These are phyloP conservation scores for Fusarium bactridioides DNA, from an alignment of 2,329 filamentous ascomycete species.

Conservation along the genomic window DNA sequence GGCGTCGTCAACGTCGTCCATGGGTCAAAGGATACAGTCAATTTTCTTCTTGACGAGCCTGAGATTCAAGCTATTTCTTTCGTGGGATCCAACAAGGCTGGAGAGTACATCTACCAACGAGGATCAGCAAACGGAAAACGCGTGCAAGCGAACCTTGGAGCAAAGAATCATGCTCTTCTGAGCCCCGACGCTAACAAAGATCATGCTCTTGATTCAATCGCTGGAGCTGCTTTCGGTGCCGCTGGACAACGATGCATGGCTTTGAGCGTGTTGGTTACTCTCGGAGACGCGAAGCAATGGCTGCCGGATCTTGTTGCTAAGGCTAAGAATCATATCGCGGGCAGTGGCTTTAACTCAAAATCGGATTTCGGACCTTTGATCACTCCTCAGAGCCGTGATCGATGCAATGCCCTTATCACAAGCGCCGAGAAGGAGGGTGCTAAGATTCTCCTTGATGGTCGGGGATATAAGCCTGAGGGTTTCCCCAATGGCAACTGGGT, in stretches of 20 bases:
- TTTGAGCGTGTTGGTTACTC: conserved; percentile 76
- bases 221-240: conserved; percentile 82
- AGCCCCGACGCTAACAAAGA: conserved; percentile 85
- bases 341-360: conserved; percentile 78
- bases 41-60: conserved; percentile 81
- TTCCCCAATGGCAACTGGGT: conserved; percentile 75
- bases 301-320: conserved; percentile 75
- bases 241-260: conserved; percentile 86
- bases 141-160: conserved; percentile 81
- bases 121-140: conserved; percentile 82
- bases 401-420: conserved; percentile 75
- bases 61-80: conserved; percentile 83
- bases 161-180: conserved; percentile 83
- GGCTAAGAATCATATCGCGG: conserved; percentile 72
- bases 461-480: conserved; percentile 71
- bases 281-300: conserved; percentile 80
- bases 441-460: conserved; percentile 78
- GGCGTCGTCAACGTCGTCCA: conserved; percentile 82
- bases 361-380: conserved; percentile 81
- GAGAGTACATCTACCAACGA: conserved; percentile 79
- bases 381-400: conserved; percentile 73
- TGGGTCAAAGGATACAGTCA: conserved; percentile 76
- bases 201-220: conserved; percentile 78
- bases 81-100: conserved; percentile 81
- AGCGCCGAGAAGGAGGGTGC: conserved; percentile 79